phyloP scores from a whole-genome alignment of 805 yeast species.

The Saccharomycodes ludwigii region DNA sequence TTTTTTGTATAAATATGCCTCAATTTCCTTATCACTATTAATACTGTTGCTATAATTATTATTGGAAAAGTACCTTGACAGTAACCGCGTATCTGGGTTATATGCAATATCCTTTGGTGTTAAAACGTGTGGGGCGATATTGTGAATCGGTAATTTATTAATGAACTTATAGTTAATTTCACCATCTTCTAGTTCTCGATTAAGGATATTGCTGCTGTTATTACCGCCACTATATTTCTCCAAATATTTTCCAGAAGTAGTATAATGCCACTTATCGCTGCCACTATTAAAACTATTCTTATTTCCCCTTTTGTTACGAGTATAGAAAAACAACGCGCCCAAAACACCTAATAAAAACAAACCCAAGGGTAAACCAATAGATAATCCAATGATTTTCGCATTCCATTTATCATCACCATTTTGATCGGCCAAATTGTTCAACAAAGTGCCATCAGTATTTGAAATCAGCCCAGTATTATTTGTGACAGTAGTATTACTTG shows the following conservation, averaged over 20 bases:
- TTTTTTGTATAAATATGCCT: conserved; percentile 13
- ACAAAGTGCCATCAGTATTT: not conserved
- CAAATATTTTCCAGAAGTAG: too few relatives aligned
- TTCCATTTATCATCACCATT: conserved; percentile 5
- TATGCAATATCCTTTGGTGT: conserved; percentile 7
- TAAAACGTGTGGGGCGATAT: conserved; percentile 3
- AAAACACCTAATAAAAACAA: conserved; percentile 15
- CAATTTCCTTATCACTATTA: conserved; percentile 2
- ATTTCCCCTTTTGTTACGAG: too few relatives aligned
- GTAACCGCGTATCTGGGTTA: too few relatives aligned
- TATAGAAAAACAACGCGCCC: conserved; percentile 11
- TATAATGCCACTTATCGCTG: too few relatives aligned
- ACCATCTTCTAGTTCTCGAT: too few relatives aligned
- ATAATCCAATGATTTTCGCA: conserved; percentile 13
- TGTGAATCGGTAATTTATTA: not conserved
- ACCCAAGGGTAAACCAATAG: conserved; percentile 22
- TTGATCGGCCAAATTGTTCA: conserved; percentile 1
- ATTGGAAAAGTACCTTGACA: too few relatives aligned
- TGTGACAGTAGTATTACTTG: too few relatives aligned
- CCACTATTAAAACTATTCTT: too few relatives aligned
- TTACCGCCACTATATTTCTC: too few relatives aligned
- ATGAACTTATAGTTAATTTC: too few relatives aligned
- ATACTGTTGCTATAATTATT: conserved; percentile 1
- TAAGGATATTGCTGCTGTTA: too few relatives aligned
- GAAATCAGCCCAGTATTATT: too few relatives aligned